Conservation (phyloP, 495 filamentous ascomycete genomes). For the Annulohypoxylon bovei region DNA sequence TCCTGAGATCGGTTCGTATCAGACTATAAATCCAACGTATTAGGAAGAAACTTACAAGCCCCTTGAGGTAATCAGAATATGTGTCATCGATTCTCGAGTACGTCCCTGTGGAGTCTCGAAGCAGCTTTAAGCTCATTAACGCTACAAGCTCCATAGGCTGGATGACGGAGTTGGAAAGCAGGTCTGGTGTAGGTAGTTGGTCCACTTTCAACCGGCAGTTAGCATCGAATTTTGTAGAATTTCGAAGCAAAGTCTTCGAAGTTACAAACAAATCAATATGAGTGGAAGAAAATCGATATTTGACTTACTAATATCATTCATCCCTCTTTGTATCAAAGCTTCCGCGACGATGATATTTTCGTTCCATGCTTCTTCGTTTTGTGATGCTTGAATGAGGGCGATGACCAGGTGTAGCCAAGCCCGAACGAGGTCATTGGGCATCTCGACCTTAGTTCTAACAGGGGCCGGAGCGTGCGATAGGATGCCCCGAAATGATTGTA, state of each 20-base stretch:
- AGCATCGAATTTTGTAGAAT: not conserved
- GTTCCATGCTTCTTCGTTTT: constrained; percentile 26
- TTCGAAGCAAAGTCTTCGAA: not conserved
- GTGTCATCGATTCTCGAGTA: constrained; percentile 46
- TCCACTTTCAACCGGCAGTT: constrained; percentile 15
- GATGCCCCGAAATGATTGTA: constrained; percentile 42
- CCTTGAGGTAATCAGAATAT: constrained; percentile 50
- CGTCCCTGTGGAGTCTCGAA: constrained; percentile 43
- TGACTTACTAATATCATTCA: constrained; percentile 33
- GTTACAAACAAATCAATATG: not conserved
- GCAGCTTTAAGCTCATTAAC: constrained; percentile 47
- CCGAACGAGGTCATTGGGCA: constrained; percentile 45
- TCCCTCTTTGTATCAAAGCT: constrained; percentile 31
- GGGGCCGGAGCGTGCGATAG: constrained; percentile 30
- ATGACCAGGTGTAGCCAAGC: constrained; percentile 51
- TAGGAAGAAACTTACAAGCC: constrained; percentile 36
- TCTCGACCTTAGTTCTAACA: constrained; percentile 28
- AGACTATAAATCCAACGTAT: not conserved
- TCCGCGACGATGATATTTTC: constrained; percentile 30
- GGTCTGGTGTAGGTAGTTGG: constrained; percentile 17
- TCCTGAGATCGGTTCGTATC: constrained; percentile 34
- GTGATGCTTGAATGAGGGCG: constrained; percentile 33
- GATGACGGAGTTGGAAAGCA: constrained; percentile 47
- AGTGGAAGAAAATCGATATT: not conserved
- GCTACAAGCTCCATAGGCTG: constrained; percentile 50